Evolutionary conservation across 768 basidiomycete genomes (phyloP).

Genomic region (Trichaptum fuscoviolaceum): DNA sequence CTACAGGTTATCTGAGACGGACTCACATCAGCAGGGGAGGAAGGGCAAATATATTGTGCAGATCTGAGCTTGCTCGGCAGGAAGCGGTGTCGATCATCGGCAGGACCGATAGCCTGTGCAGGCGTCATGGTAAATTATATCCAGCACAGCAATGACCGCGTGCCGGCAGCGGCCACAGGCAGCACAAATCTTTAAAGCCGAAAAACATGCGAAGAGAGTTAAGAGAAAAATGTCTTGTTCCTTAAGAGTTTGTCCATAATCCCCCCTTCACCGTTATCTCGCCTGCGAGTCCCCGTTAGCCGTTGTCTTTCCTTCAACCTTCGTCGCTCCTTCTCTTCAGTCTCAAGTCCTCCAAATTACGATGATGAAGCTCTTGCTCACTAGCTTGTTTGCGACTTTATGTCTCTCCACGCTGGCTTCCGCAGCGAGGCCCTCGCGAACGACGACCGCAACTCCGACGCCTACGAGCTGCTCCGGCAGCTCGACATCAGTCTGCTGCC

Average conservation of each 20-base stretch:
- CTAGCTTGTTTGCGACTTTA: neutral
- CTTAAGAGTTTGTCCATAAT: neutral
- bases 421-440: neutral
- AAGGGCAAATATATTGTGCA: neutral
- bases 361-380: neutral
- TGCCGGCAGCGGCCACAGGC: too few relatives aligned
- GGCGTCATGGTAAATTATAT: neutral
- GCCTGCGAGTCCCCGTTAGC: neutral
- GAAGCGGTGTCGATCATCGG: neutral
- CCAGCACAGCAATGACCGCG: neutral
- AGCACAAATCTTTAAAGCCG: too few relatives aligned
- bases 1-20: neutral
- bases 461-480: neutral
- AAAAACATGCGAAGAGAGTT: neutral
- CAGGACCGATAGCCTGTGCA: neutral
- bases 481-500: neutral
- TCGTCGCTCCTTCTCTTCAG: neutral
- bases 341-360: neutral
- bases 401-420: neutral
- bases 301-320: neutral
- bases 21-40: neutral
- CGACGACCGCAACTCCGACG: neutral
- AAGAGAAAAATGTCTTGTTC: neutral
- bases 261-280: neutral
- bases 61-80: neutral